Evolutionary conservation across 2,329 filamentous ascomycete species (phyloP).

Genomic region (Pseudogymnoascus sp.): DNA sequence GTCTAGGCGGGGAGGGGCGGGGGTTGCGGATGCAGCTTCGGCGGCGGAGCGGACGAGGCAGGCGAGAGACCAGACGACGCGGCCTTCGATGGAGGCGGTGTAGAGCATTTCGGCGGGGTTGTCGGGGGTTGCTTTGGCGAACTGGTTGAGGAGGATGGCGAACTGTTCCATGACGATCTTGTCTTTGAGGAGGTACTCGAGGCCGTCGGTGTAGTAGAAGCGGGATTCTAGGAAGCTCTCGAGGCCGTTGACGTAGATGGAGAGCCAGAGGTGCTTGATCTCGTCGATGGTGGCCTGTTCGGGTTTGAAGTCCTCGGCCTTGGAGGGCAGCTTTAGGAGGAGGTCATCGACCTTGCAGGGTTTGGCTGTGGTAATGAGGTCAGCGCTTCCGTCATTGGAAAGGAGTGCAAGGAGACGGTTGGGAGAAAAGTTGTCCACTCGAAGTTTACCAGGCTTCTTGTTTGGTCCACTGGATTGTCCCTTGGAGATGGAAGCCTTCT

Average conservation of each 20-base stretch:
- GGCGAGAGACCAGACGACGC: constrained; percentile 54
- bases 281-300: constrained; percentile 44
- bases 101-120: constrained; percentile 47
- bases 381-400: neutral
- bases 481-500: neutral
- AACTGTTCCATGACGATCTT: constrained; percentile 58
- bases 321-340: constrained; percentile 35
- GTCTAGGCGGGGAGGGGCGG: constrained; percentile 16
- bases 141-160: constrained; percentile 53
- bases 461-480: neutral
- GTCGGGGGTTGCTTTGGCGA: constrained; percentile 42
- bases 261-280: constrained; percentile 64
- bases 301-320: neutral
- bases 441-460: neutral
- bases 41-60: constrained; percentile 32
- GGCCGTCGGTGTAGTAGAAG: constrained; percentile 61
- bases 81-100: constrained; percentile 48
- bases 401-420: neutral
- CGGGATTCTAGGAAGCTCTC: constrained; percentile 72
- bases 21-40: constrained; percentile 24
- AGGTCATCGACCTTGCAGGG: constrained; percentile 70
- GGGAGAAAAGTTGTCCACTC: neutral
- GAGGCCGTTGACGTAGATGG: constrained; percentile 68
- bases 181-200: constrained; percentile 41
- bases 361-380: constrained; percentile 39